These are phyloP conservation scores for Rhizopogon sp. DNA, from an alignment of 768 basidiomycete genomes.

Conservation along the genomic window DNA sequence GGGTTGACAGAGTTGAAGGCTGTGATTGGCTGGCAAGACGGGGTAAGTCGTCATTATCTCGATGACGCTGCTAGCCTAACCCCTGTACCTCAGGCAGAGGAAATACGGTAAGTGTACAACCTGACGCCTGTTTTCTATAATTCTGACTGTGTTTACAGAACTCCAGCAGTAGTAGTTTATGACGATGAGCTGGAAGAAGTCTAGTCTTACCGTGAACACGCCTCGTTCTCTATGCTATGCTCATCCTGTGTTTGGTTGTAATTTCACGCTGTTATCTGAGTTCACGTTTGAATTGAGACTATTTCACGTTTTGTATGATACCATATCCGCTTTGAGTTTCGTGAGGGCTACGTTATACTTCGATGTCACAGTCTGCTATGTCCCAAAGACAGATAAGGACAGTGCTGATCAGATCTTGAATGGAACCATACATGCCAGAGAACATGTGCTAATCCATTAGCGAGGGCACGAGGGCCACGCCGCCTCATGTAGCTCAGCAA, in stretches of 20 bases:
- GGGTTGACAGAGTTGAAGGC: constrained; percentile 51
- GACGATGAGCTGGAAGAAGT: constrained; percentile 16
- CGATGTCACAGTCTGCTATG: neutral
- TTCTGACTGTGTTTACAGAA: constrained; percentile 8
- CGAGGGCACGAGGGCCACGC: neutral
- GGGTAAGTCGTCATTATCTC: constrained; percentile 26
- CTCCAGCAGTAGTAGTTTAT: constrained; percentile 26
- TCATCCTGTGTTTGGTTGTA: neutral
- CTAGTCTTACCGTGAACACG: neutral
- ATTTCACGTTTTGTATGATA: neutral
- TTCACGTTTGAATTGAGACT: neutral
- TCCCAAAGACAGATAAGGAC: neutral
- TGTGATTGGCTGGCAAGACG: constrained; percentile 46
- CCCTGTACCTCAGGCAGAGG: constrained; percentile 23
- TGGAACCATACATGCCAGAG: neutral
- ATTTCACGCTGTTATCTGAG: neutral
- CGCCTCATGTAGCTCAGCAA: neutral
- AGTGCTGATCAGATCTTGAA: neutral
- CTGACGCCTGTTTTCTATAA: neutral
- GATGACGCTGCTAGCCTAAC: neutral
- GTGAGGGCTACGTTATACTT: neutral
- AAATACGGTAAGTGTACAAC: constrained; percentile 27
- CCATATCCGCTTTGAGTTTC: neutral
- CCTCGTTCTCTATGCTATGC: neutral
- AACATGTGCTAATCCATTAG: neutral